Evolutionary conservation across 257 asterid species (phyloP).

Genomic region (Nicotiana sylvestris): DNA sequence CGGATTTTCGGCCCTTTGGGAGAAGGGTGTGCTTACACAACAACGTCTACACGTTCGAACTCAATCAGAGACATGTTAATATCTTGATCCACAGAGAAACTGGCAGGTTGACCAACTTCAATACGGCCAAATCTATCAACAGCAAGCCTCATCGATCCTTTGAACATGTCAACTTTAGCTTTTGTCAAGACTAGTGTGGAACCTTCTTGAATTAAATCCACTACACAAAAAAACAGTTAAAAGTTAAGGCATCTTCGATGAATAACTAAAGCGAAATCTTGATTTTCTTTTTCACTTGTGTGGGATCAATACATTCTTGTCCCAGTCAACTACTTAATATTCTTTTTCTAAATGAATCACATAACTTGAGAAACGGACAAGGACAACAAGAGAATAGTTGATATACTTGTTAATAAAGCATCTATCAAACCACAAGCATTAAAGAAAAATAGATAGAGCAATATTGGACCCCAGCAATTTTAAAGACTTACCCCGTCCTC

Average conservation of each 20-base stretch:
- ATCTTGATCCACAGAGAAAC: slow-evolving; percentile 49
- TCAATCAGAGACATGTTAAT: slow-evolving; percentile 69
- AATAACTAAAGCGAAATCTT: neutral
- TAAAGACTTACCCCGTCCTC: neutral
- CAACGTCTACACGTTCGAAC: slow-evolving; percentile 66
- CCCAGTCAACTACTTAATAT: neutral
- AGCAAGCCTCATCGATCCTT: slow-evolving; percentile 81
- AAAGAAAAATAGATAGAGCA: neutral
- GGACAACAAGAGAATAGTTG: neutral
- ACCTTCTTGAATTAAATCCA: slow-evolving; percentile 67
- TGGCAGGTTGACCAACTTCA: slow-evolving; percentile 48
- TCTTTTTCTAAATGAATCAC: neutral
- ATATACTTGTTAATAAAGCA: neutral
- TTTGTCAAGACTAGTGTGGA: slow-evolving; percentile 54
- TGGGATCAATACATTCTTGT: neutral
- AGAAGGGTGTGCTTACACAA: slow-evolving; percentile 29
- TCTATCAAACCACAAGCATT: neutral
- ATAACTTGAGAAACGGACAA: neutral
- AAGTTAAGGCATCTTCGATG: neutral
- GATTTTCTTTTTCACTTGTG: neutral
- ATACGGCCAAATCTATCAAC: slow-evolving; percentile 65
- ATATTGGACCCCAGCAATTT: neutral
- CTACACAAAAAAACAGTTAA: slow-evolving; percentile 23
- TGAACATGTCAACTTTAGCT: slow-evolving; percentile 74
- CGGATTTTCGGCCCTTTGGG: neutral